Base-by-base conservation (phyloP, 2,329 filamentous ascomycete species). In the Aurifilum marmelostoma region DNA sequence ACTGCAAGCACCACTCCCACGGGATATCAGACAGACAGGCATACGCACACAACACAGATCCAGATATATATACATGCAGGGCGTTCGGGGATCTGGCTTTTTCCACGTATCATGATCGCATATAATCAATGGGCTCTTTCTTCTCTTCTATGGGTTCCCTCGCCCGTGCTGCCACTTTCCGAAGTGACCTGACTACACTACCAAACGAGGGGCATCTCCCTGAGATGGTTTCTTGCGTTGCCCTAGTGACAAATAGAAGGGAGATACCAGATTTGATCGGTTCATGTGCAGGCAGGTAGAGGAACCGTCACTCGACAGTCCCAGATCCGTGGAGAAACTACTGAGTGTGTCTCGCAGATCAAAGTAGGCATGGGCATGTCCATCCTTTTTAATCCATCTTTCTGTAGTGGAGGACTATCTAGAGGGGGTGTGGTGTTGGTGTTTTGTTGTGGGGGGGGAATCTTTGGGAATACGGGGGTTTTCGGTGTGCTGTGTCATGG, bases 41-140 rank as follows among this genome's bases (percentile, higher is more conserved):
- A 32, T 8, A 34, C 4, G 34, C 41, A 27, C 3, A 63, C 27
- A 18, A 29, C 37, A 32, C 18, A 63, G 24, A 32, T 29, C 39
- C 27, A 18, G 24, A 50, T 21, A 63, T 63, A 63, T 63, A 24
- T 21, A 52, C 56, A 37, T 37, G 61, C n/a, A 58, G 18, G 41
- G 41, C 50, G 54, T 39, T 65, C 27, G 39, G 56, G 43, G 56
- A 43, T 9, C 6, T 34, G 27, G 39, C 41, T 37, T 32, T n/a
- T 60, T 21, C 6, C 27, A 59, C 60, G 27, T 43, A 67, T 67
- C 54, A 63, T 67, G 60, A 54, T 69, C 64, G 67, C 63, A 65
- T 71, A 65, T 63, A 60, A 69, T 71, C 64, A 62, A n/a, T 69
- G 64, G 60, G 64, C 52, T 66, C 64, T 69, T n/a, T 18, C 32